These are phyloP conservation scores for Penicillium canescens DNA, from an alignment of 495 filamentous ascomycete species.

Conservation along the genomic window DNA sequence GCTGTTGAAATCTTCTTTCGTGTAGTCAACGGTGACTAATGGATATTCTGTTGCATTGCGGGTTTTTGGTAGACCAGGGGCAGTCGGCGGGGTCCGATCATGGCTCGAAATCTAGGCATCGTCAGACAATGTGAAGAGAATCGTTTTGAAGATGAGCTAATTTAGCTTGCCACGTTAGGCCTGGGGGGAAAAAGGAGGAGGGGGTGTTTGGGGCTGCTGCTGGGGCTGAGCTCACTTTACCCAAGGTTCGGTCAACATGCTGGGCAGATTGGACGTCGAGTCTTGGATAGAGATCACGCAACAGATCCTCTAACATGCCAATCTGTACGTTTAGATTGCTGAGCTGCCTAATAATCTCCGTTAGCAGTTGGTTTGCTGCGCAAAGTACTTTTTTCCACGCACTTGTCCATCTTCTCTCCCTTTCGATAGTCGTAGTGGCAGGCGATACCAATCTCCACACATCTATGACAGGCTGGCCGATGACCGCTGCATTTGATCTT, in stretches of 20 bases:
- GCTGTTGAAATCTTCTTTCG: conserved; percentile 56
- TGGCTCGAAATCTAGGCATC: too few relatives aligned
- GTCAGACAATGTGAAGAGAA: too few relatives aligned
- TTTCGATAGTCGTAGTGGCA: conserved; percentile 60
- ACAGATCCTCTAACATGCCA: conserved; percentile 25
- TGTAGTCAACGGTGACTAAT: conserved; percentile 39
- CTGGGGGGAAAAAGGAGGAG: too few relatives aligned
- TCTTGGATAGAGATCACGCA: conserved; percentile 28
- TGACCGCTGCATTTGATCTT: conserved; percentile 64
- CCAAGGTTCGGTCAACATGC: conserved; percentile 29
- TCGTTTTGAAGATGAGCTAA: too few relatives aligned
- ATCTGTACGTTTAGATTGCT: conserved; percentile 30
- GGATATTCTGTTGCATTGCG: too few relatives aligned
- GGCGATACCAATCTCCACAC: conserved; percentile 46
- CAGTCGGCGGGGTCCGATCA: background rate
- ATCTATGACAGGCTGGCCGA: conserved; percentile 56
- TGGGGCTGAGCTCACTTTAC: background rate
- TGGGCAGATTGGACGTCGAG: conserved; percentile 22
- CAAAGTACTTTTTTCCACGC: conserved; percentile 8
- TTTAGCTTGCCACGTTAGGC: too few relatives aligned
- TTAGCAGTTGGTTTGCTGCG: background rate
- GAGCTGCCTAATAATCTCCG: conserved; percentile 3
- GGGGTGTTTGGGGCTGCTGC: too few relatives aligned
- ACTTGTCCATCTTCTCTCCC: conserved; percentile 58
- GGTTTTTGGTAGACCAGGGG: conserved; percentile 39